These are phyloP conservation scores for Nannizzia gypsea DNA, from an alignment of 2,329 filamentous ascomycete species.

Conservation along the genomic window DNA sequence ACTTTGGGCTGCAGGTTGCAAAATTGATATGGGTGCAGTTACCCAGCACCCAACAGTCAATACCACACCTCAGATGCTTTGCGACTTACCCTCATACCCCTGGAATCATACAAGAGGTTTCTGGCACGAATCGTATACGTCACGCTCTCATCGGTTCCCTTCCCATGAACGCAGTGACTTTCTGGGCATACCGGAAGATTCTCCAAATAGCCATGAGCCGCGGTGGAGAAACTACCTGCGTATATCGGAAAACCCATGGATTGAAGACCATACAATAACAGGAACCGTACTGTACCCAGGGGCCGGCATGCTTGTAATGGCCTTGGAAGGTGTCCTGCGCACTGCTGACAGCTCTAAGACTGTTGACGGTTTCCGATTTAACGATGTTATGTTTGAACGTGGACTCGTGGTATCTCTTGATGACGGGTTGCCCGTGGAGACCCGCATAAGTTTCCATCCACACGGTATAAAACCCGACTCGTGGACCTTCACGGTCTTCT, in stretches of 20 bases:
- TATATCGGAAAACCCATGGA: slow-evolving; percentile 18
- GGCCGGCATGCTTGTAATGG: slow-evolving; percentile 24
- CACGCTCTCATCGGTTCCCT: slow-evolving; percentile 15
- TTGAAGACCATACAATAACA: slow-evolving; percentile 17
- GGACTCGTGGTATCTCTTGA: not conserved
- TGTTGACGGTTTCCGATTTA: not conserved
- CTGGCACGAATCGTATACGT: slow-evolving; percentile 19
- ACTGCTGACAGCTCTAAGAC: not conserved
- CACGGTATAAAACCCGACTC: not conserved
- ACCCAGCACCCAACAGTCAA: too few relatives aligned
- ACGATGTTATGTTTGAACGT: not conserved
- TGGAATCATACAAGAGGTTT: slow-evolving; percentile 6
- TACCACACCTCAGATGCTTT: too few relatives aligned
- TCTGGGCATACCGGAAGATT: slow-evolving; percentile 18
- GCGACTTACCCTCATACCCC: slow-evolving; percentile 17
- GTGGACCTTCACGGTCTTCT: slow-evolving; percentile 6
- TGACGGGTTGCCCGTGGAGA: not conserved
- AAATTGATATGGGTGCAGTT: not conserved
- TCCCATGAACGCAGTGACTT: slow-evolving; percentile 16
- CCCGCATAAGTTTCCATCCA: slow-evolving; percentile 3
- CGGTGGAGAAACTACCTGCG: slow-evolving; percentile 32
- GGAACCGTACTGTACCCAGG: slow-evolving; percentile 22
- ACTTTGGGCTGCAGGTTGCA: slow-evolving; percentile 9
- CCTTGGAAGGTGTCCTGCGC: slow-evolving; percentile 19
- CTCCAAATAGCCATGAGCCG: slow-evolving; percentile 20